These are phyloP conservation scores for Leccinum fibrillosum DNA, from an alignment of 768 basidiomycete species.

Conservation along the genomic window DNA sequence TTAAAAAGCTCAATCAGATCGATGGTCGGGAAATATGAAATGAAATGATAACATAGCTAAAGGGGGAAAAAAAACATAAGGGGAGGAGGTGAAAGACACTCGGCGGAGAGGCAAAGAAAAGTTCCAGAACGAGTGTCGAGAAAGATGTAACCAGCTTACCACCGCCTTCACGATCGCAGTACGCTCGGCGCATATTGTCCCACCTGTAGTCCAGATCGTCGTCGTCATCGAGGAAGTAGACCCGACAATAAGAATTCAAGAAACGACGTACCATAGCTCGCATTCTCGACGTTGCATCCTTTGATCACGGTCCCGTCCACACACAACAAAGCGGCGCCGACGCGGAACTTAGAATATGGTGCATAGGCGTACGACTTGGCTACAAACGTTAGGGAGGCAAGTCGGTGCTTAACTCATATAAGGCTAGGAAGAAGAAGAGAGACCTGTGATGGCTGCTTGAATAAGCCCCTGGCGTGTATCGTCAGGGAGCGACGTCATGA, in stretches of 20 bases:
- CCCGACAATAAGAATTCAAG: background rate
- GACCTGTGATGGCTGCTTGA: constrained; percentile 40
- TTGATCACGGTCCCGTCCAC: constrained; percentile 69
- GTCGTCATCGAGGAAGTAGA: background rate
- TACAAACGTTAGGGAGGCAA: constrained; percentile 20
- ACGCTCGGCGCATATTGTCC: constrained; percentile 89
- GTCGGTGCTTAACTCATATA: background rate
- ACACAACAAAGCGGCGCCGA: constrained; percentile 82
- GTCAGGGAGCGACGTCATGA: constrained; percentile 30
- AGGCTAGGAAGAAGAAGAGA: background rate
- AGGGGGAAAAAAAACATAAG: background rate
- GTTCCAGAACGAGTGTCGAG: background rate
- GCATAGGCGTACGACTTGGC: constrained; percentile 72
- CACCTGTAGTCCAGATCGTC: constrained; percentile 48
- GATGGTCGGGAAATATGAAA: background rate
- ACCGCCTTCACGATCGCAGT: constrained; percentile 95
- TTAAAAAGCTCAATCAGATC: background rate
- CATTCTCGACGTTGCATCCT: constrained; percentile 94
- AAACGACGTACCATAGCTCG: constrained; percentile 69
- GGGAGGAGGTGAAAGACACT: background rate
- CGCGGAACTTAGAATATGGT: constrained; percentile 89
- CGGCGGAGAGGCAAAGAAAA: background rate
- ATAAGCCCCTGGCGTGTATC: constrained; percentile 52
- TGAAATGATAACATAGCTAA: background rate
- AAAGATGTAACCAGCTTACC: constrained; percentile 41